Evolutionary conservation across 345 rosid species (phyloP).

Genomic region (Eucalyptus leucophloia): DNA sequence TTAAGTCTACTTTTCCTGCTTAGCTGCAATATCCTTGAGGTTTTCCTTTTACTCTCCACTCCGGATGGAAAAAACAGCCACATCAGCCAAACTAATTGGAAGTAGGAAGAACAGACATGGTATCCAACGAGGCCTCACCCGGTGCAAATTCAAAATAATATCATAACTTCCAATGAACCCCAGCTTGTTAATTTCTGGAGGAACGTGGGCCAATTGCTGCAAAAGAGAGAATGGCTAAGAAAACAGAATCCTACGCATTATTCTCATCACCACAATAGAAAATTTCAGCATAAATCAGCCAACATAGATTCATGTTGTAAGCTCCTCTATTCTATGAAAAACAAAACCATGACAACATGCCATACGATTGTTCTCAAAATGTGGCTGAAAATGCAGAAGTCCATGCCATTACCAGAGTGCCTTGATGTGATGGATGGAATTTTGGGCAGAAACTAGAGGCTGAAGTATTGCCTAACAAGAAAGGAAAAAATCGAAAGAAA

Average conservation of each 20-base stretch:
- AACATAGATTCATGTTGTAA: not conserved
- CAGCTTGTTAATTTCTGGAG: too few species aligned
- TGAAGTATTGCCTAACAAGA: not conserved
- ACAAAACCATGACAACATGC: not conserved
- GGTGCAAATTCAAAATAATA: slow-evolving; percentile 45
- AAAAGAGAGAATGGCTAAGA: too few species aligned
- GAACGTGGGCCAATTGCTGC: too few species aligned
- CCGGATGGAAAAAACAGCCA: slow-evolving; percentile 8
- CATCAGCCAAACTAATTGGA: not conserved
- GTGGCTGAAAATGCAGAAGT: not conserved
- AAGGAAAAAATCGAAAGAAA: not conserved
- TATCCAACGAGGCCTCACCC: slow-evolving; percentile 23
- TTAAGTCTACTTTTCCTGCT: not conserved
- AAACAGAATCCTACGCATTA: not conserved
- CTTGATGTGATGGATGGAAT: not conserved
- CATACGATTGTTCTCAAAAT: not conserved
- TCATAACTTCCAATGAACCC: too few species aligned
- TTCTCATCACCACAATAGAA: not conserved
- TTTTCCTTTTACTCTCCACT: slow-evolving; percentile 72
- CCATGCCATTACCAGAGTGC: not conserved
- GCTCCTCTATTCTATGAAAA: not conserved
- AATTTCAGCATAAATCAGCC: not conserved
- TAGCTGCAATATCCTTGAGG: slow-evolving; percentile 41
- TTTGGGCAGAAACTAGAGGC: not conserved
- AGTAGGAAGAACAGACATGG: not conserved